Evolutionary conservation across 192 early-diverging fungal species (phyloP).

Genomic region (Coemansia sp.): DNA sequence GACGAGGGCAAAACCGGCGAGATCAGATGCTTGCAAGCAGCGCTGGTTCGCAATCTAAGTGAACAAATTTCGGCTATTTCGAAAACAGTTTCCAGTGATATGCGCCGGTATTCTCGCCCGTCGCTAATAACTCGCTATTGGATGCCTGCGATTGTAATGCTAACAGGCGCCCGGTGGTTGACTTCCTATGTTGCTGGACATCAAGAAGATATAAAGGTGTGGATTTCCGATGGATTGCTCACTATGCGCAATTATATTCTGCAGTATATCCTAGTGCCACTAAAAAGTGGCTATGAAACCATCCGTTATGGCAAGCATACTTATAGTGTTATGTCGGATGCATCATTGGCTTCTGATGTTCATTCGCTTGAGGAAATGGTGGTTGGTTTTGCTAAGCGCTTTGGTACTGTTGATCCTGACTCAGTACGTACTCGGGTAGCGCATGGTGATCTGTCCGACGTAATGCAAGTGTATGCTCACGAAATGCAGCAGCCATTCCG

Average conservation of each 20-base stretch:
- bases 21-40: background rate
- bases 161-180: constrained; percentile 49
- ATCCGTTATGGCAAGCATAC: constrained; percentile 78
- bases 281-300: constrained; percentile 69
- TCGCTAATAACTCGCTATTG: constrained; percentile 62
- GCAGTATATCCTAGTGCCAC: constrained; percentile 79
- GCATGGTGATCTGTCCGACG: constrained; percentile 76
- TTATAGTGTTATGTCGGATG: constrained; percentile 71
- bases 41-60: constrained; percentile 8
- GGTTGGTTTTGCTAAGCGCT: constrained; percentile 66
- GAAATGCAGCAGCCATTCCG: constrained; percentile 61
- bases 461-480: constrained; percentile 75
- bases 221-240: constrained; percentile 51
- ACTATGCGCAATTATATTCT: constrained; percentile 65
- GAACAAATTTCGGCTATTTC: constrained; percentile 14
- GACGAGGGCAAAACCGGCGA: no score
- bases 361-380: constrained; percentile 90
- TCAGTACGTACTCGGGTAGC: constrained; percentile 58
- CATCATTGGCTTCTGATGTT: constrained; percentile 74
- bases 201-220: constrained; percentile 54
- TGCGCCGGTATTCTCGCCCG: constrained; percentile 34
- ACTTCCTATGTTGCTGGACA: constrained; percentile 52
- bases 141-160: constrained; percentile 57
- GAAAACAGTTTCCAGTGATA: constrained; percentile 6
- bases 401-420: constrained; percentile 56